Conservation (phyloP, 768 basidiomycete genomes). For the Lactarius vividus region DNA sequence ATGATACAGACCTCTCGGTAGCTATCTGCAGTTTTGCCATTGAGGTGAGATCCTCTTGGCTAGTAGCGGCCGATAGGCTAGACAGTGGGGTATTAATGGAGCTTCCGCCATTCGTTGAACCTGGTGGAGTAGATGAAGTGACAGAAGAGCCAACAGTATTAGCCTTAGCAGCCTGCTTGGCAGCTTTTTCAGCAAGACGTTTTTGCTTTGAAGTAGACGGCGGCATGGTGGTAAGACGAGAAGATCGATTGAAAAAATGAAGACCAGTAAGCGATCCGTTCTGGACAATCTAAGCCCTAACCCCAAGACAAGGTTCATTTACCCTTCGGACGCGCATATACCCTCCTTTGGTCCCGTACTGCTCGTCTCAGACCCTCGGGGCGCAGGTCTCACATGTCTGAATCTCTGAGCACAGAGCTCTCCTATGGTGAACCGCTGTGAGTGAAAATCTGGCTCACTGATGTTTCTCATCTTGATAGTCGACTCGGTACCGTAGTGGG, state of each 20-base stretch:
- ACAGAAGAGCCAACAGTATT: constrained; percentile 41
- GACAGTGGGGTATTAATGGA: constrained; percentile 77
- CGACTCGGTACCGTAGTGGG: constrained; percentile 8
- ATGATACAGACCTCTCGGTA: constrained; percentile 70
- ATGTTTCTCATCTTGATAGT: constrained; percentile 18
- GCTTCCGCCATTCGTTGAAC: constrained; percentile 57
- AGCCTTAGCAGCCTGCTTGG: constrained; percentile 65
- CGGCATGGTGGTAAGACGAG: constrained; percentile 40
- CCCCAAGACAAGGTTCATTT: constrained; percentile 8
- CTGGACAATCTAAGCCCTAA: constrained; percentile 22
- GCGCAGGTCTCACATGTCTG: constrained; percentile 7
- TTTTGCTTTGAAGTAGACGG: constrained; percentile 89
- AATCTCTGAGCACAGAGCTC: constrained; percentile 16
- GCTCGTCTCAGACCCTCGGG: background rate
- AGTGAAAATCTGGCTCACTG: constrained; percentile 11
- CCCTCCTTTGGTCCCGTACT: background rate
- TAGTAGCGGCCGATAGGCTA: constrained; percentile 73
- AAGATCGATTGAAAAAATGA: constrained; percentile 22
- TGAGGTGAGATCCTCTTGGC: constrained; percentile 71
- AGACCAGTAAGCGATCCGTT: constrained; percentile 2
- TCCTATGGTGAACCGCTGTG: constrained; percentile 14
- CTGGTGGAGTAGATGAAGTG: constrained; percentile 57
- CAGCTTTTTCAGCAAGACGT: constrained; percentile 91
- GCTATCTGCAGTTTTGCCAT: constrained; percentile 91
- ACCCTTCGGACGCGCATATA: background rate